Conservation (phyloP, 495 filamentous ascomycete genomes). For the Lophiostoma macrostomum region DNA sequence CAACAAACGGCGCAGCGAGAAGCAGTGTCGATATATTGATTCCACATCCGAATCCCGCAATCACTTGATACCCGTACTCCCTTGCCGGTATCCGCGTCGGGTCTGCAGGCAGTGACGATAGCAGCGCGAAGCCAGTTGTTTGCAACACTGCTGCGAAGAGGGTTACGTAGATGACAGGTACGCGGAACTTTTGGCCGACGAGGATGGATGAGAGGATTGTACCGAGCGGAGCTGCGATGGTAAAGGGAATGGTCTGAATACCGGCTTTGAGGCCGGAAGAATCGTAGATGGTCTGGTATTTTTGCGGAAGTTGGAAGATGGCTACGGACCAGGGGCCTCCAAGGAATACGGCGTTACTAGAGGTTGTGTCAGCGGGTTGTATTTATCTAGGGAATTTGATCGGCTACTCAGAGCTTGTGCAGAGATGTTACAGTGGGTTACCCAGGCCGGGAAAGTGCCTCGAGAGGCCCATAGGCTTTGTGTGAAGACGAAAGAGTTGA, state of each 20-base stretch:
- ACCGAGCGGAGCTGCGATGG: not conserved
- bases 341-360: not conserved
- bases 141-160: not conserved
- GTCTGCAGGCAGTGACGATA: not conserved
- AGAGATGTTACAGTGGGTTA: too few relatives aligned
- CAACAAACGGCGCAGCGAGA: conserved; percentile 4
- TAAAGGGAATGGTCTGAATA: conserved; percentile 4
- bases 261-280: not conserved
- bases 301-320: conserved; percentile 16
- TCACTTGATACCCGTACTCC: conserved; percentile 9
- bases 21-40: not conserved
- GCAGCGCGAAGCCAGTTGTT: conserved; percentile 1
- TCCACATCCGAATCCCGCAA: conserved; percentile 13
- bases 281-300: conserved; percentile 3
- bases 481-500: too few relatives aligned
- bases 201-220: not conserved
- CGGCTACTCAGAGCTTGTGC: not conserved
- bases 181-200: not conserved
- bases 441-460: too few relatives aligned
- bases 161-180: not conserved
- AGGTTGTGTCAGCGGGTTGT: not conserved
- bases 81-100: not conserved
- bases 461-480: too few relatives aligned
- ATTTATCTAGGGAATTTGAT: not conserved
- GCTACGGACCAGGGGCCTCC: conserved; percentile 6